These are phyloP conservation scores for Scutellaria barbata DNA, from an alignment of 257 asterid genomes.

Conservation along the genomic window DNA sequence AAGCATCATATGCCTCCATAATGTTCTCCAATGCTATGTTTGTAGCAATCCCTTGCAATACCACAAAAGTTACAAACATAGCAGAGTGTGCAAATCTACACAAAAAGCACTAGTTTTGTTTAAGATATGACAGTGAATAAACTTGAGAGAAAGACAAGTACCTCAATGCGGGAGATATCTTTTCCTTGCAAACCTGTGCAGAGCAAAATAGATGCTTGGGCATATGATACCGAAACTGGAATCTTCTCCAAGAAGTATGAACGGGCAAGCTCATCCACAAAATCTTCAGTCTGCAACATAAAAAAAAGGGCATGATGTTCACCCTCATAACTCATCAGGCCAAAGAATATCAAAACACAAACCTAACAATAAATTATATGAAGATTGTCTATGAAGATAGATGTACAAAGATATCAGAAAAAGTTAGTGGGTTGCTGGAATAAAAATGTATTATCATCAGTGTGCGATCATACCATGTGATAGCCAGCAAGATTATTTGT, in stretches of 20 bases:
- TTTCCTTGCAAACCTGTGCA: conserved; percentile 87
- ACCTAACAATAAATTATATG: not conserved
- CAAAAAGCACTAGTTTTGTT: too few relatives aligned
- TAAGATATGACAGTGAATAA: not conserved
- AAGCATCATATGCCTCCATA: not conserved
- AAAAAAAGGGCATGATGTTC: conserved; percentile 12
- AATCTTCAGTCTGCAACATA: conserved; percentile 56
- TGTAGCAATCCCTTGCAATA: not conserved
- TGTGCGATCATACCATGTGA: conserved; percentile 56
- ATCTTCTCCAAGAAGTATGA: conserved; percentile 75
- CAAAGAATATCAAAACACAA: conserved; percentile 18
- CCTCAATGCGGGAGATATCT: conserved; percentile 68
- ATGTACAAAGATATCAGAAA: conserved; percentile 10
- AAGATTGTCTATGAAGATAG: not conserved
- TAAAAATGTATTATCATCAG: conserved; percentile 11
- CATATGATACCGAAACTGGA: conserved; percentile 75
- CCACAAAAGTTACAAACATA: not conserved
- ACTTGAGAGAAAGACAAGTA: conserved; percentile 36
- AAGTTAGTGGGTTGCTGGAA: not conserved
- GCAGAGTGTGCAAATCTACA: too few relatives aligned
- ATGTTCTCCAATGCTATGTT: too few relatives aligned
- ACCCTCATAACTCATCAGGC: not conserved
- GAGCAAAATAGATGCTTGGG: conserved; percentile 88
- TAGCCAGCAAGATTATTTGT: conserved; percentile 68
- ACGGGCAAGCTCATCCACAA: conserved; percentile 66